Percentiles rank a stretch among this genome's conserved stretches.
These are phyloP conservation scores for Auxenochlorella pyrenoidosa DNA, from an alignment of 139 green algal species.

Conservation along the genomic window DNA sequence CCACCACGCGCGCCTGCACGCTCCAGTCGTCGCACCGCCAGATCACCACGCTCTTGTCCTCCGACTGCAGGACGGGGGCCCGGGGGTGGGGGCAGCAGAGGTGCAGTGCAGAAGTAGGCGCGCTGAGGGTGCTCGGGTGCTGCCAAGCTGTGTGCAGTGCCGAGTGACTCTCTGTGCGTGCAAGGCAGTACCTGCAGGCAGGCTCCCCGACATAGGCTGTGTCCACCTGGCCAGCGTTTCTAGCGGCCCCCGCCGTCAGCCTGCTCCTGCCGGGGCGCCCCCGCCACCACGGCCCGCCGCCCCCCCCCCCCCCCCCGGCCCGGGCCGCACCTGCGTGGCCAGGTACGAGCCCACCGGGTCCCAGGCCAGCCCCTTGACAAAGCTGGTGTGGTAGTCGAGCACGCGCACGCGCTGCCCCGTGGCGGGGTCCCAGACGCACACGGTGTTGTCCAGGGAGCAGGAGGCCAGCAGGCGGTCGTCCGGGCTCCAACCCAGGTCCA, in stretches of 20 bases:
- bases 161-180: too few species aligned
- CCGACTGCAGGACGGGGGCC: neutral
- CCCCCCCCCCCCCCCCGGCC: neutral
- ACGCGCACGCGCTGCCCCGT: slow-evolving; percentile 37
- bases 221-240: too few species aligned
- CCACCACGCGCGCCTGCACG: slow-evolving; percentile 48
- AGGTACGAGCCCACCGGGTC: slow-evolving; percentile 94
- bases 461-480: slow-evolving; percentile 82
- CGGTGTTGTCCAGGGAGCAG: slow-evolving; percentile 85
- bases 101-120: neutral
- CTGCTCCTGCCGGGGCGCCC: too few species aligned
- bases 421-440: slow-evolving; percentile 72
- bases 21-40: slow-evolving; percentile 84
- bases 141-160: too few species aligned
- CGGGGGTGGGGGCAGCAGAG: neutral
- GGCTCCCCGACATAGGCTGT: too few species aligned
- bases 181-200: too few species aligned
- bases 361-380: slow-evolving; percentile 97
- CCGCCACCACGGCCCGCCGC: neutral
- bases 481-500: slow-evolving; percentile 87
- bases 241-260: too few species aligned
- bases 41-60: slow-evolving; percentile 81
- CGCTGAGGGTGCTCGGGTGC: too few species aligned
- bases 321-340: slow-evolving; percentile 68
- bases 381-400: slow-evolving; percentile 73